Evolutionary conservation across 352 stramenopile species (phyloP).

Genomic region (Blastocystis sp.): DNA sequence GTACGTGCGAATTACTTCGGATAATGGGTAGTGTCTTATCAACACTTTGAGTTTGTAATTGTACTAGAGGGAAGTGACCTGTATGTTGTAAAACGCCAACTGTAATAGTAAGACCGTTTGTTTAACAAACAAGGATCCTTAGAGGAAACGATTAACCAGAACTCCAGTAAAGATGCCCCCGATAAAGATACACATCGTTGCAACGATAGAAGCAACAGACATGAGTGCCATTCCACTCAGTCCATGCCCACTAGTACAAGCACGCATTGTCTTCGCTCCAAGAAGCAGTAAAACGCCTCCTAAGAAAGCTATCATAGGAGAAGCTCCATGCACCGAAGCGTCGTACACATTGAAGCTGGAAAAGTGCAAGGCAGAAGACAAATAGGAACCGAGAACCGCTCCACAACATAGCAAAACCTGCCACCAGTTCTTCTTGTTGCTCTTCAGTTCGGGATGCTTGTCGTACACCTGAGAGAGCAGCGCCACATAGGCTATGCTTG

Average conservation of each 20-base stretch:
- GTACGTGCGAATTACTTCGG: background rate
- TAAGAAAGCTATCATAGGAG: background rate
- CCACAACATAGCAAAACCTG: slow-evolving; percentile 6
- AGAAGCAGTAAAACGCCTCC: slow-evolving; percentile 39
- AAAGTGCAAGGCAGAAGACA: background rate
- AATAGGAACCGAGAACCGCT: slow-evolving; percentile 10
- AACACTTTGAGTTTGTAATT: background rate
- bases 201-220: slow-evolving; percentile 40
- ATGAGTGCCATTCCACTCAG: slow-evolving; percentile 57
- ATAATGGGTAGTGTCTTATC: slow-evolving; percentile 28
- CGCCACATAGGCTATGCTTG: slow-evolving; percentile 19
- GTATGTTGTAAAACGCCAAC: slow-evolving; percentile 9
- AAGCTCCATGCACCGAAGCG: background rate
- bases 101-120: background rate
- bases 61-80: background rate
- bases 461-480: slow-evolving; percentile 12
- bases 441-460: background rate
- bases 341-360: background rate
- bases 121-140: background rate
- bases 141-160: background rate
- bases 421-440: slow-evolving; percentile 24
- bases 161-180: slow-evolving; percentile 33
- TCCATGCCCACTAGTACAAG: slow-evolving; percentile 54
- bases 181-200: slow-evolving; percentile 48
- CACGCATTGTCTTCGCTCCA: slow-evolving; percentile 52